Percentiles rank a stretch among this genome's conserved stretches.
Evolutionary conservation across 2,329 filamentous ascomycete genomes (phyloP).

Genomic region (Stachybotrys elegans): DNA sequence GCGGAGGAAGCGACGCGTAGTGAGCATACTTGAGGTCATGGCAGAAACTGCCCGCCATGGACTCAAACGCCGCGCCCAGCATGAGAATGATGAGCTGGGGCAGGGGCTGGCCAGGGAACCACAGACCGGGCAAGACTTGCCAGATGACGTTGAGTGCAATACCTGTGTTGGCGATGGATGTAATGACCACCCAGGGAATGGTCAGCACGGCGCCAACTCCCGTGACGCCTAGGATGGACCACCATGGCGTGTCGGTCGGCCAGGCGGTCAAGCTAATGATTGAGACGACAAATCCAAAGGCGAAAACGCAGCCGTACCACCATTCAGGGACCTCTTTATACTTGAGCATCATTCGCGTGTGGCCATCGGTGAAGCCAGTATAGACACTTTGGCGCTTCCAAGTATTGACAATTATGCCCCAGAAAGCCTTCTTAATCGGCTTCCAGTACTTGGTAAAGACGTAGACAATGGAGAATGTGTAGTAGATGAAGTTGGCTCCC

Average conservation of each 20-base stretch:
- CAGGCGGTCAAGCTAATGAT: slow-evolving; percentile 6
- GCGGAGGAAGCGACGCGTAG: slow-evolving; percentile 23
- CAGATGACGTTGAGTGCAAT: slow-evolving; percentile 25
- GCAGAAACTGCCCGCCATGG: slow-evolving; percentile 15
- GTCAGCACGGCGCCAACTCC: slow-evolving; percentile 35
- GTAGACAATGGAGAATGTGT: slow-evolving; percentile 29
- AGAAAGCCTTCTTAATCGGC: slow-evolving; percentile 26
- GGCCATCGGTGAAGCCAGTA: slow-evolving; percentile 35
- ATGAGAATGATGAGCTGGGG: slow-evolving; percentile 19
- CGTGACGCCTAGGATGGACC: slow-evolving; percentile 44
- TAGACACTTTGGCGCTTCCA: slow-evolving; percentile 28
- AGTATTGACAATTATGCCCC: slow-evolving; percentile 19
- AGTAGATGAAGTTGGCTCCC: slow-evolving; percentile 25
- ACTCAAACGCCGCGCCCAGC: slow-evolving; percentile 16
- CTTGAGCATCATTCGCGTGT: slow-evolving; percentile 35
- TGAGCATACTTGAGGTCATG: slow-evolving; percentile 23
- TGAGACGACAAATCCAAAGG: slow-evolving; percentile 9
- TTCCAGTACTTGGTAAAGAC: slow-evolving; percentile 28
- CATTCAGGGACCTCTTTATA: slow-evolving; percentile 44
- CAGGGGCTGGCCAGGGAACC: slow-evolving; percentile 18
- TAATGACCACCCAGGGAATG: slow-evolving; percentile 40
- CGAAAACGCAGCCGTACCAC: slow-evolving; percentile 28
- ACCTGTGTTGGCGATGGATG: slow-evolving; percentile 29
- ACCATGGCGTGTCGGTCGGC: slow-evolving; percentile 29
- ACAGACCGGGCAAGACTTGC: slow-evolving; percentile 22